These are phyloP conservation scores for Pestalotiopsis sp. DNA, from an alignment of 2,329 filamentous ascomycete genomes.

Conservation along the genomic window DNA sequence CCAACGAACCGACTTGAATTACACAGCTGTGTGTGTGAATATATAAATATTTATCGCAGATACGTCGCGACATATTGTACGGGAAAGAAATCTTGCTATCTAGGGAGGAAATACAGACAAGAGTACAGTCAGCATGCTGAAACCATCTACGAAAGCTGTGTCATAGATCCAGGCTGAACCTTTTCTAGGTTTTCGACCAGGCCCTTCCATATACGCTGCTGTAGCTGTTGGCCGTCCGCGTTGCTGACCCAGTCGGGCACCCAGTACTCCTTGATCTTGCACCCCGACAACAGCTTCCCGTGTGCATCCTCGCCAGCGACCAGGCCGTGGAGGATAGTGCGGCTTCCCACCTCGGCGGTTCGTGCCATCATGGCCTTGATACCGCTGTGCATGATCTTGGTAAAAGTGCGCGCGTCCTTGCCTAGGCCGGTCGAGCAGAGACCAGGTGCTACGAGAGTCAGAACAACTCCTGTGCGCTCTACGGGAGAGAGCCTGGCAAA, in stretches of 20 bases:
- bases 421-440: slow-evolving; percentile 18
- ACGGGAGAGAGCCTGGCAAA: slow-evolving; percentile 14
- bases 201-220: slow-evolving; percentile 15
- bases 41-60: too few species aligned
- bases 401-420: background rate
- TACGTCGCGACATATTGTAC: too few species aligned
- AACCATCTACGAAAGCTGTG: background rate
- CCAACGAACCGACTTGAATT: too few species aligned
- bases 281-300: slow-evolving; percentile 18
- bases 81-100: background rate
- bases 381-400: slow-evolving; percentile 2
- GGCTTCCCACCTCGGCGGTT: slow-evolving; percentile 16
- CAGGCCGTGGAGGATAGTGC: slow-evolving; percentile 15
- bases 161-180: slow-evolving; percentile 16
- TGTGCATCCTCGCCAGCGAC: slow-evolving; percentile 16
- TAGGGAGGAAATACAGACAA: background rate
- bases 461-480: slow-evolving; percentile 16
- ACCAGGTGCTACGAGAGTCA: slow-evolving; percentile 16
- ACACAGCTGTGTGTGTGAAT: too few species aligned
- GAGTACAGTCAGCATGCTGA: background rate
- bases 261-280: slow-evolving; percentile 23
- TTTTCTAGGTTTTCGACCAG: slow-evolving; percentile 13
- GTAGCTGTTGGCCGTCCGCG: slow-evolving; percentile 12
- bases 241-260: slow-evolving; percentile 21
- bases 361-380: slow-evolving; percentile 8